Base-by-base conservation (phyloP, 2,329 filamentous ascomycete species). In the Sclerotinia glacialis region DNA sequence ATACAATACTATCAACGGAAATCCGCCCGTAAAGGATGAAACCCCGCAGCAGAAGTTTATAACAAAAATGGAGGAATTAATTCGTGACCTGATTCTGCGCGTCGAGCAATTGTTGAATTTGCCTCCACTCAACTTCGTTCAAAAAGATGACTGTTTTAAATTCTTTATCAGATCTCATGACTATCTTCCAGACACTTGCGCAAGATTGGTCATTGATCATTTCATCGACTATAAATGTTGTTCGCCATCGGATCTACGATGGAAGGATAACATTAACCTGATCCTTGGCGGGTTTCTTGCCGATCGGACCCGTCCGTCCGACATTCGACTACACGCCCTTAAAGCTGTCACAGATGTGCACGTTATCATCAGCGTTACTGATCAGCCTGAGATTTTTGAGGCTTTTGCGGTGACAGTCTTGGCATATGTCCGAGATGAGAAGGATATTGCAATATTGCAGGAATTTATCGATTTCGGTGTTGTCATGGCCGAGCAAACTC, bases 211-310 rank as follows among this genome's bases (percentile, higher is more conserved):
- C 31, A 82, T 92, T 53, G 83, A 86, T 54, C 86, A 91, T 74
- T 90, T 89, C 70, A 83, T 84, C 65, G 85, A 90, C 64, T 89
- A 89, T 70, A 82, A 88, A 55, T 88, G 86, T 72, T 90, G 90
- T 72, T 89, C 88, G 54, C 90, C 90, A 2, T 90, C 89, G 0
- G 88, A 91, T 71, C 77, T 82, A 56, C 80, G 85, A 46, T 93
- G 89, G 90, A 83, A 89, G 69, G 78, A 82, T 2, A 89, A 91
- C 63, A 80, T 89, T 64, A 78, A 79, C 21, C 78, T 85, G 34
- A 82, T 92, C 1, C 76, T 91, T 21, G 80, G 84, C 26, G 83
- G 83, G 0, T 89, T 92, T 73, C 87, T 90, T 71, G 82, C 83
- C 52, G 85, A 91, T 72, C 81, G 81, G 42, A 79, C 77, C 14